A percentile compares a stretch with the other conserved stretches of the same genome.
These are phyloP conservation scores for Eutrema japonicum DNA, from an alignment of 345 rosid genomes.

Conservation along the genomic window DNA sequence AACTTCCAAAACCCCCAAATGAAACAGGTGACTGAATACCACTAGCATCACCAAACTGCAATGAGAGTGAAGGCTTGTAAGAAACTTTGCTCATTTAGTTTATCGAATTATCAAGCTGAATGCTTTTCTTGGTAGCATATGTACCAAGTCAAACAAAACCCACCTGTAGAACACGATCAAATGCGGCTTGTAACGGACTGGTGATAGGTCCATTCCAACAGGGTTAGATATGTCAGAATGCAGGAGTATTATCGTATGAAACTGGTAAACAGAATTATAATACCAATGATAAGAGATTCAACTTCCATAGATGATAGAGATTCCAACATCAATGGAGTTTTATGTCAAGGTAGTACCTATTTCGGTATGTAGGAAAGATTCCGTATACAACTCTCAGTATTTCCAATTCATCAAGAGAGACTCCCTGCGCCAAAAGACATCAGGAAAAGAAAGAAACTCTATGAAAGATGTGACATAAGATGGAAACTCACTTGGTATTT, in stretches of 20 bases:
- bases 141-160: constrained; percentile 23
- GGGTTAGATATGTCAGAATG: constrained; percentile 49
- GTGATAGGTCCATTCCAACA: constrained; percentile 41
- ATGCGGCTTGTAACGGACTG: constrained; percentile 94
- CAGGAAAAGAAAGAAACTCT: not conserved
- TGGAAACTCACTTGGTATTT: constrained; percentile 69
- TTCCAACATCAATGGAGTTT: not conserved
- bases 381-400: constrained; percentile 87
- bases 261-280: constrained; percentile 26
- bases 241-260: constrained; percentile 37
- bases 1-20: constrained; percentile 98
- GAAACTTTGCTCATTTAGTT: not conserved
- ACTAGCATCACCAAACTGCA: constrained; percentile 98
- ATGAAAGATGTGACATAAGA: not conserved
- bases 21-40: constrained; percentile 99
- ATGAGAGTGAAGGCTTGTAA: constrained; percentile 31
- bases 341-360: constrained; percentile 57
- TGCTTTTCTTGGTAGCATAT: not conserved
- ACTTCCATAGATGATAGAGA: constrained; percentile 7
- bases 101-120: not conserved
- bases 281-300: constrained; percentile 28
- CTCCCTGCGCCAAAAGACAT: constrained; percentile 54
- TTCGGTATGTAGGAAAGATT: constrained; percentile 84
- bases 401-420: constrained; percentile 71
- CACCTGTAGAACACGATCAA: constrained; percentile 91